A percentile compares a stretch with the other conserved stretches of the same genome.
Conservation (phyloP, 345 rosid genomes). For the Aquilaria sinensis region DNA sequence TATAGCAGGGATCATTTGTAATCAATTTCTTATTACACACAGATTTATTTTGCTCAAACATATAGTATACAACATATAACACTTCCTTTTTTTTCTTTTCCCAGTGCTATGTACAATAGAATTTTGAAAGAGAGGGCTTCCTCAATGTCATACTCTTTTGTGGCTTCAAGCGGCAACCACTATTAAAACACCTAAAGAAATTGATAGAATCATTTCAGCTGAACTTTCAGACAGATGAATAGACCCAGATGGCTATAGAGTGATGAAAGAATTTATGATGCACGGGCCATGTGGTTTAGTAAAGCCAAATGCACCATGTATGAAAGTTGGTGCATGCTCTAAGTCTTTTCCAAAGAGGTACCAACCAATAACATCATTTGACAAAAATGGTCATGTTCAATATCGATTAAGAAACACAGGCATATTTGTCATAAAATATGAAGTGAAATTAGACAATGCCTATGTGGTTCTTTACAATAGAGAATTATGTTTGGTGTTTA, state of each 20-base stretch:
- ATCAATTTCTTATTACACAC: not conserved
- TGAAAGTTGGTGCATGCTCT: not conserved
- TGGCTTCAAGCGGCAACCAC: not conserved
- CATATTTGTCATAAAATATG: not conserved
- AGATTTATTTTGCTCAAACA: not conserved
- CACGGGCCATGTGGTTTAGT: conserved; percentile 3
- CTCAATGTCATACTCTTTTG: conserved; percentile 1
- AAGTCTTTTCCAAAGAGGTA: not conserved
- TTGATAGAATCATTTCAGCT: not conserved
- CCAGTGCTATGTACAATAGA: not conserved
- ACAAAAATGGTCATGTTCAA: not conserved
- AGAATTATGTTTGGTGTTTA: not conserved
- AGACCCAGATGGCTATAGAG: not conserved
- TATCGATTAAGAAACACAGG: not conserved
- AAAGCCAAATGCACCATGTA: not conserved
- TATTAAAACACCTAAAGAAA: not conserved
- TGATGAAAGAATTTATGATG: not conserved
- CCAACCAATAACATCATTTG: not conserved
- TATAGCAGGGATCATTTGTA: not conserved
- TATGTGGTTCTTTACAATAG: conserved; percentile 2
- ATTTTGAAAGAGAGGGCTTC: conserved; percentile 7
- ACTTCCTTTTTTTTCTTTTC: not conserved
- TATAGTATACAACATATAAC: not conserved
- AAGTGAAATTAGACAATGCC: not conserved
- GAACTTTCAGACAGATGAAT: not conserved